Base-by-base conservation (phyloP, 345 rosid genomes). In the Litchi chinensis region DNA sequence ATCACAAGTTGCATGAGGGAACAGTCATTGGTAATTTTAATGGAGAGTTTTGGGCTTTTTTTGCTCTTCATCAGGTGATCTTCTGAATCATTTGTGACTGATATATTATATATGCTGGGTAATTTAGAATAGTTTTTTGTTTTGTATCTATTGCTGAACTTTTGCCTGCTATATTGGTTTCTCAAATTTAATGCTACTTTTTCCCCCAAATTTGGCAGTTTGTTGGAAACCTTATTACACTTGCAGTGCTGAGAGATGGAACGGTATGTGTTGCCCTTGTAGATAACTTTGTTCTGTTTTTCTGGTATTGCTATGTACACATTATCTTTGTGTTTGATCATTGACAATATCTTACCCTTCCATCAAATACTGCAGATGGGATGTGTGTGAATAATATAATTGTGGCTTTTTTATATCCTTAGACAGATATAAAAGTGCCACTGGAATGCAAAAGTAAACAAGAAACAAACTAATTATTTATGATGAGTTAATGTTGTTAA, bases 21-120 rank as follows among this genome's bases (percentile, higher is more conserved):
- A 84, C 93, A 0, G 82, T 93, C 3, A 90, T 95, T 26, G 99
- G 99, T 57, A 81, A 71, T 74, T 95, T 93, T 80, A 95, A 95
- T 87, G 99, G 99, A 37, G 97, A 90, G 46, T 95, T 95, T 81
- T 95, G 99, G 99, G 94, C 90, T 77, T 65, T 88, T 80, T 90
- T 91, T 84, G 98, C 98, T 70, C 69, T 88, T 85, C 93, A 95
- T 85, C 98, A 95, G 97, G 99, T 95, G 71, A 57, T 74, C 22
- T 44, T 72, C 72, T 46, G 44, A 83, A 71, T n/a, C 41, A 10
- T 71, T 73, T 82, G 9, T 69, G 67, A 41, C 50, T 70, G 56
- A 63, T 26, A 15, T 24, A 24, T 26, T 65, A 7, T 65, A 50
- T 77, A 37, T 43, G 32, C 43, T 28, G 10, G 10, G 72, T 77